Conservation (phyloP, 805 yeast genomes). For the Clavispora vitiphila region DNA sequence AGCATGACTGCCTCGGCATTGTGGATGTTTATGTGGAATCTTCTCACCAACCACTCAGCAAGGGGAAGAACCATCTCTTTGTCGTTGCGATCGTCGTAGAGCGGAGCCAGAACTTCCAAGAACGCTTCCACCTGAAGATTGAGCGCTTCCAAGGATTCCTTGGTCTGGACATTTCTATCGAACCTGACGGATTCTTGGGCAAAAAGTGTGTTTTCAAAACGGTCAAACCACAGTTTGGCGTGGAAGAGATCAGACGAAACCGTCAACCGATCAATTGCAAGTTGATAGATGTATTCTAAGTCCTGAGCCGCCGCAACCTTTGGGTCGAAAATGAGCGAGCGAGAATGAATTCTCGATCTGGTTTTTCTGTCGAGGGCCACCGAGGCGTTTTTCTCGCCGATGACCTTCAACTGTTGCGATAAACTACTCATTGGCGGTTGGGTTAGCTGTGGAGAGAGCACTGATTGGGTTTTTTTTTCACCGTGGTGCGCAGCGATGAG, state of each 20-base stretch:
- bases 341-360: constrained; percentile 81
- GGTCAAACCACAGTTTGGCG: constrained; percentile 47
- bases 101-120: constrained; percentile 68
- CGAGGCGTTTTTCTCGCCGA: constrained; percentile 60
- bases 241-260: too few species aligned
- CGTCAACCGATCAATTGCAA: constrained; percentile 69
- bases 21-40: constrained; percentile 79
- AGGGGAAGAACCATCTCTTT: constrained; percentile 80
- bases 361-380: constrained; percentile 81
- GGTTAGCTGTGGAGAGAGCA: neutral
- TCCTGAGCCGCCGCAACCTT: constrained; percentile 93
- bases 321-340: constrained; percentile 82
- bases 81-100: constrained; percentile 68
- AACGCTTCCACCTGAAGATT: constrained; percentile 73
- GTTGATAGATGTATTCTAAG: constrained; percentile 70
- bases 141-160: constrained; percentile 70
- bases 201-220: constrained; percentile 69
- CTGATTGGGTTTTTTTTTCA: neutral
- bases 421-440: constrained; percentile 46
- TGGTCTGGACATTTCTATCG: constrained; percentile 78
- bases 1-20: constrained; percentile 70
- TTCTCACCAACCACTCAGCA: constrained; percentile 90
- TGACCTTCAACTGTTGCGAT: constrained; percentile 74
- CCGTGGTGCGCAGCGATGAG: neutral
- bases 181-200: constrained; percentile 73